Conservation (phyloP, 1,139 yeast genomes). For the Scheffersomyces parashehatae region DNA sequence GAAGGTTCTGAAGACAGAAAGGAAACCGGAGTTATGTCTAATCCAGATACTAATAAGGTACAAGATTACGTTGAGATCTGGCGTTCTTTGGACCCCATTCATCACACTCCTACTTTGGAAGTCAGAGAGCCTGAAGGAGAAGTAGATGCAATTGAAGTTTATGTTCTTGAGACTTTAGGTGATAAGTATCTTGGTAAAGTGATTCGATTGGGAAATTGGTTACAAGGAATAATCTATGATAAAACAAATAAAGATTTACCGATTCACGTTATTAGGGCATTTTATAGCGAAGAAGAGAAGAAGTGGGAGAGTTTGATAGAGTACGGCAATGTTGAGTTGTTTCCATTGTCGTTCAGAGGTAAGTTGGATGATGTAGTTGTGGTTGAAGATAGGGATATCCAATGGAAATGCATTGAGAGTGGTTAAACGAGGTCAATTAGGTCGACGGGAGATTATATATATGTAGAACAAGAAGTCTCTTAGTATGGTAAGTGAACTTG, state of each 20-base stretch:
- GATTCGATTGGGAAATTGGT: conserved; percentile 54
- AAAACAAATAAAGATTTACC: conserved; percentile 15
- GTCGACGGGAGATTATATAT: no score
- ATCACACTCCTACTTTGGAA: conserved; percentile 28
- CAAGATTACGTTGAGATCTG: conserved; percentile 57
- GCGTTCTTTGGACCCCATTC: conserved; percentile 50
- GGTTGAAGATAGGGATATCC: no score
- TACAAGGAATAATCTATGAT: conserved; percentile 51
- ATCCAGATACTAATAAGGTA: conserved; percentile 43
- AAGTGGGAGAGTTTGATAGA: conserved; percentile 29
- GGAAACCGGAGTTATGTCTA: conserved; percentile 57
- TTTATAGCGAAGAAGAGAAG: conserved; percentile 11
- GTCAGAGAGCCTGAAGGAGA: conserved; percentile 23
- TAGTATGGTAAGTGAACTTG: no score
- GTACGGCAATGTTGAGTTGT: conserved; percentile 24
- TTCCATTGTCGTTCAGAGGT: conserved; percentile 21
- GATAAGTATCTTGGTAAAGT: conserved; percentile 41
- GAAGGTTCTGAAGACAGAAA: conserved; percentile 44
- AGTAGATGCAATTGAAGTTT: conserved; percentile 7
- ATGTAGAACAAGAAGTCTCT: no score
- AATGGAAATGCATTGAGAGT: no score
- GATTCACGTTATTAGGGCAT: conserved; percentile 31
- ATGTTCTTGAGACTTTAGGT: conserved; percentile 15
- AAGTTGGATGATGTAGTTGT: conserved; percentile 8
- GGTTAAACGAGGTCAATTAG: no score